A percentile compares a stretch with the other conserved stretches of the same genome.
Conservation (phyloP, 345 rosid species). For the Lepidium africanum region DNA sequence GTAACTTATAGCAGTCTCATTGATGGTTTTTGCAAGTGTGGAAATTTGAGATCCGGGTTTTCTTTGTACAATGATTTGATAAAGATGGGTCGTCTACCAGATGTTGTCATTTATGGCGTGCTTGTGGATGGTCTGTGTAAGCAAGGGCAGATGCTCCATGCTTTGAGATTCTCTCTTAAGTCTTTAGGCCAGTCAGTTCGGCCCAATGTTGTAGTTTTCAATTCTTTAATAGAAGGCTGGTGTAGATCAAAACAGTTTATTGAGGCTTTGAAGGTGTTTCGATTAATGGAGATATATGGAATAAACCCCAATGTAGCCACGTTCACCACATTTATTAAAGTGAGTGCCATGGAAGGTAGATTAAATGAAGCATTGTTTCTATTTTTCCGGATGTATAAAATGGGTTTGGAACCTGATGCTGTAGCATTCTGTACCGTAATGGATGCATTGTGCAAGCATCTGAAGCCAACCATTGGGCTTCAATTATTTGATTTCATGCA, state of each 20-base stretch:
- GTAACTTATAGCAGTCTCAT: conserved; percentile 42
- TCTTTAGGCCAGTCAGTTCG: conserved; percentile 11
- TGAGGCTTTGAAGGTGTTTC: conserved; percentile 30
- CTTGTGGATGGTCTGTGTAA: conserved; percentile 45
- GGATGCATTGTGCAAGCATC: conserved; percentile 36
- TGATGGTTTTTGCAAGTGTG: conserved; percentile 41
- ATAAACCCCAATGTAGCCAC: conserved; percentile 38
- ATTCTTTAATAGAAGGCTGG: conserved; percentile 42
- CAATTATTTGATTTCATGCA: conserved; percentile 37
- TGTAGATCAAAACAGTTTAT: conserved; percentile 26
- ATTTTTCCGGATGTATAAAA: conserved; percentile 41
- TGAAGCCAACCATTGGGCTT: conserved; percentile 32
- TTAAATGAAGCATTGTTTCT: conserved; percentile 26
- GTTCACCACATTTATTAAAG: conserved; percentile 33
- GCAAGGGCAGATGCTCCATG: conserved; percentile 34
- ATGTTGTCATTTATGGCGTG: conserved; percentile 30
- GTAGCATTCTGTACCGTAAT: conserved; percentile 40
- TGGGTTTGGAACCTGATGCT: conserved; percentile 37
- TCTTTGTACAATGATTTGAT: conserved; percentile 30
- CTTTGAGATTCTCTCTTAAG: conserved; percentile 36
- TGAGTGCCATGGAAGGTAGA: conserved; percentile 11
- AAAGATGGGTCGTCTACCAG: conserved; percentile 26
- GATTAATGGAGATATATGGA: conserved; percentile 14
- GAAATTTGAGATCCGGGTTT: conserved; percentile 35
- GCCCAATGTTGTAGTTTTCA: conserved; percentile 34